Percentiles rank a stretch among this genome's conserved stretches.
Conservation (phyloP, 257 asterid species). For the Nicotiana knightiana region DNA sequence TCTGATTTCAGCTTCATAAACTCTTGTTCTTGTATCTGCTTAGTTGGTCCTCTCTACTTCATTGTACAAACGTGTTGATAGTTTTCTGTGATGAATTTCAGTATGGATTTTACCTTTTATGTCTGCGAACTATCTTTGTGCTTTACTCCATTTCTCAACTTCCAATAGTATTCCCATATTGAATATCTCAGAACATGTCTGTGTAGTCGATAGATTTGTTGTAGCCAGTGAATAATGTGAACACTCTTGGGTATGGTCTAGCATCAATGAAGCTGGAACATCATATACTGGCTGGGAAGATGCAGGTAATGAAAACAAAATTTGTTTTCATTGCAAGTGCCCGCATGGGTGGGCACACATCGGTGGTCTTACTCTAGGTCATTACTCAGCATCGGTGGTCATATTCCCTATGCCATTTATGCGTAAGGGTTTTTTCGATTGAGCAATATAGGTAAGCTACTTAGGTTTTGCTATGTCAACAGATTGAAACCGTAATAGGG, state of each 20-base stretch:
- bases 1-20: not conserved
- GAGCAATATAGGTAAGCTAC: not conserved
- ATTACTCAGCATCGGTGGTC: not conserved
- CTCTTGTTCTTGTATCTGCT: not conserved
- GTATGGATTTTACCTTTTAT: not conserved
- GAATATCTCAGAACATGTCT: not conserved
- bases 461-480: not conserved
- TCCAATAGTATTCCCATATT: not conserved
- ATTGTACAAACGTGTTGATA: not conserved
- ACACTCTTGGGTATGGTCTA: not conserved
- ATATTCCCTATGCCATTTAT: not conserved
- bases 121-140: not conserved
- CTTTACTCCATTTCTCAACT: not conserved
- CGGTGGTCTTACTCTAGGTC: not conserved
- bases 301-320: not conserved
- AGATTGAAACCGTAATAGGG: not conserved
- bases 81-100: not conserved
- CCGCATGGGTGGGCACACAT: not conserved
- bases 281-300: not conserved
- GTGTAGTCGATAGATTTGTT: not conserved
- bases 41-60: not conserved
- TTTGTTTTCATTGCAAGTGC: not conserved
- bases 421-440: not conserved
- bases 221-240: not conserved
- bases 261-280: not conserved